phyloP scores from a whole-genome alignment of 441 rosid species.

The Gossypium trilobum region DNA sequence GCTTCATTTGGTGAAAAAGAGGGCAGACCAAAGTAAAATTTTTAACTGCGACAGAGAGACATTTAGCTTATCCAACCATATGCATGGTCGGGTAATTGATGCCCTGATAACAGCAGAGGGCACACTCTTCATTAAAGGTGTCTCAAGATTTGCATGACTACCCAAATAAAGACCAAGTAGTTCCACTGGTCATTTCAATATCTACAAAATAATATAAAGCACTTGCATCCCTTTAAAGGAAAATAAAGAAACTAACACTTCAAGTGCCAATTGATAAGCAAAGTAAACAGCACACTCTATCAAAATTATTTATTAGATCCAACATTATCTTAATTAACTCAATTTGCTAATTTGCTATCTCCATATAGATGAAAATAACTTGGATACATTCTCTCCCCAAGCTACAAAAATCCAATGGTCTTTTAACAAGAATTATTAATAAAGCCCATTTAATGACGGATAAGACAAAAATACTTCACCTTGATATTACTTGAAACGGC shows the following conservation, averaged over 20 bases:
- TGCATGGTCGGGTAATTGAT: background rate
- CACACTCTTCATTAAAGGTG: background rate
- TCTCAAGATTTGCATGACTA: background rate
- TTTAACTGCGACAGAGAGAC: background rate
- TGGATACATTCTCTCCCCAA: background rate
- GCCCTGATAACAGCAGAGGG: background rate
- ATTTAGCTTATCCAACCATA: constrained; percentile 2
- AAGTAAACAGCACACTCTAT: background rate
- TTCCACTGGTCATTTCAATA: background rate
- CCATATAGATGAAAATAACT: constrained; percentile 5
- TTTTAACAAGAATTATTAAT: background rate
- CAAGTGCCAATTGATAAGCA: background rate
- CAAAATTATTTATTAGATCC: constrained; percentile 6
- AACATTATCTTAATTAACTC: background rate
- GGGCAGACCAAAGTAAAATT: background rate
- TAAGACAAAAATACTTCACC: constrained; percentile 35
- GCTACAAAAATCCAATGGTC: background rate
- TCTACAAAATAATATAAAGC: background rate
- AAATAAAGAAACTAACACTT: background rate
- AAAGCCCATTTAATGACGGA: background rate
- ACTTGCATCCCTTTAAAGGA: background rate
- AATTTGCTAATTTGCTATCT: background rate
- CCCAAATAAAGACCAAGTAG: background rate
- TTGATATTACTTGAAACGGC: constrained; percentile 99
- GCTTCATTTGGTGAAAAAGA: background rate